phyloP scores from a whole-genome alignment of 768 basidiomycete species.

The Cyclocybe aegerita region DNA sequence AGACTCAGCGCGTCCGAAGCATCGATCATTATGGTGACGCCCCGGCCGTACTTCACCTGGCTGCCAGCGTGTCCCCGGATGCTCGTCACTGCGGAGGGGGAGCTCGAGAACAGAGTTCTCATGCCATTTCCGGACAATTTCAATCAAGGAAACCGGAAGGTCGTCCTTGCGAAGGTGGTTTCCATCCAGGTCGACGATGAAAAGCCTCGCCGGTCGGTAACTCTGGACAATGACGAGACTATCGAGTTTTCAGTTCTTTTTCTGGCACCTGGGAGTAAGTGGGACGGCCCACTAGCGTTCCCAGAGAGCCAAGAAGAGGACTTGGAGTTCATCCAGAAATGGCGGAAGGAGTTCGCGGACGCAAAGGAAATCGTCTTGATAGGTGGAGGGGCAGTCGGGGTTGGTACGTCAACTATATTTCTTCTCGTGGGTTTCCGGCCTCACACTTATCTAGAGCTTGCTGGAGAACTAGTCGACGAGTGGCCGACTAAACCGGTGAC shows the following conservation, averaged over 20 bases:
- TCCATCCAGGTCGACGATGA: conserved; percentile 19
- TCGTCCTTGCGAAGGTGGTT: conserved; percentile 33
- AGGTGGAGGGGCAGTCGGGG: conserved; percentile 54
- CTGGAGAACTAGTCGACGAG: conserved; percentile 41
- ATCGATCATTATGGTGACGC: conserved; percentile 48
- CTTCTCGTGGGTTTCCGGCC: background rate
- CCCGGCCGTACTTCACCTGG: conserved; percentile 42
- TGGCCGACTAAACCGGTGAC: conserved; percentile 47
- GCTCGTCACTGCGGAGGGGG: conserved; percentile 36
- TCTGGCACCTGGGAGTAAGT: conserved; percentile 49
- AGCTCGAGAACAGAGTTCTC: conserved; percentile 30
- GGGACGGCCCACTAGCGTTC: conserved; percentile 35
- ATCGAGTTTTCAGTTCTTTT: conserved; percentile 51
- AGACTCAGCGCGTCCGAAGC: conserved; percentile 44
- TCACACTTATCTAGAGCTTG: conserved; percentile 27
- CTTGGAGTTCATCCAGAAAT: conserved; percentile 20
- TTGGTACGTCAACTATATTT: conserved; percentile 30
- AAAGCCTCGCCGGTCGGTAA: conserved; percentile 39
- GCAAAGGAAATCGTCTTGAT: conserved; percentile 46
- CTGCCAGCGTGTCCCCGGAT: conserved; percentile 49
- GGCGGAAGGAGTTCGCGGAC: conserved; percentile 26
- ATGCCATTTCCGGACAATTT: conserved; percentile 49
- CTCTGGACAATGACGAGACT: conserved; percentile 42
- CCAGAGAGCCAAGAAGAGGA: conserved; percentile 24
- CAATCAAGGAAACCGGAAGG: conserved; percentile 37